These are phyloP conservation scores for Monosporascus sp. DNA, from an alignment of 2,329 filamentous ascomycete genomes.

Conservation along the genomic window DNA sequence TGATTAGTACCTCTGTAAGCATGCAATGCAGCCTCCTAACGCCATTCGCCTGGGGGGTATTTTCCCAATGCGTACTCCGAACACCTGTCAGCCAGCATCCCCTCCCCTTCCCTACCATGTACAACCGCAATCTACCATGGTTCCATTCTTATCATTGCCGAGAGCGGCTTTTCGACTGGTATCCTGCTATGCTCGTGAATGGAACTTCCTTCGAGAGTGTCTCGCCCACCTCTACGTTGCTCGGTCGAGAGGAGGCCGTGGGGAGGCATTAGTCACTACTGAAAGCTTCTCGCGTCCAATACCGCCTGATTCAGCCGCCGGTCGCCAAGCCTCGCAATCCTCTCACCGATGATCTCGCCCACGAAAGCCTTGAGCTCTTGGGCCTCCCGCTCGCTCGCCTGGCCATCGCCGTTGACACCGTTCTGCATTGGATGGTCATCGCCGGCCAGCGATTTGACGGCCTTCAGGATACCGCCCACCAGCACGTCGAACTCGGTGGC, in stretches of 20 bases:
- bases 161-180: no score
- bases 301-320: constrained; percentile 45
- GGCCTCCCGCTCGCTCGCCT: constrained; percentile 32
- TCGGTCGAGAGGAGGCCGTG: background rate
- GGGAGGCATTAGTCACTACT: constrained; percentile 26
- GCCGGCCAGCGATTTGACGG: constrained; percentile 40
- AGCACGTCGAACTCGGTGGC: constrained; percentile 51
- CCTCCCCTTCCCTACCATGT: no score
- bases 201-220: no score
- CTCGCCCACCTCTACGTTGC: no score
- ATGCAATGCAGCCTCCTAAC: no score
- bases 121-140: no score
- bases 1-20: no score
- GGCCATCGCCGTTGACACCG: constrained; percentile 36
- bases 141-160: no score
- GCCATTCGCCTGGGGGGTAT: no score
- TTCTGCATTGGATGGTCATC: constrained; percentile 30
- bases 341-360: constrained; percentile 48
- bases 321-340: constrained; percentile 42
- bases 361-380: constrained; percentile 50
- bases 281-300: constrained; percentile 51
- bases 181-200: no score
- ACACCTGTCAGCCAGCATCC: no score
- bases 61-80: no score
- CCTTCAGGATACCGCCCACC: constrained; percentile 51